Base-by-base conservation (phyloP, 1,139 yeast genomes). In the Pichia sp. region DNA sequence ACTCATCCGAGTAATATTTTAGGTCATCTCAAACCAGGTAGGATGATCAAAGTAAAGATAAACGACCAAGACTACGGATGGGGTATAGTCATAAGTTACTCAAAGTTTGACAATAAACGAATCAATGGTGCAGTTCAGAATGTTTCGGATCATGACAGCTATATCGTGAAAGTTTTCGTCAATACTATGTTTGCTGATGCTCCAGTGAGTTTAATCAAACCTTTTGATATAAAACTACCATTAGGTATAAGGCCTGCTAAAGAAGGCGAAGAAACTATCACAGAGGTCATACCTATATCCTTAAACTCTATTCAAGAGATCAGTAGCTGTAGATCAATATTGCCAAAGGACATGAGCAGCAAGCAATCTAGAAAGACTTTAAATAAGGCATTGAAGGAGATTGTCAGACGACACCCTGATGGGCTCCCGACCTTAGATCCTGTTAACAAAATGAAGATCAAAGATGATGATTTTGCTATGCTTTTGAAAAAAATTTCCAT, bases 381-480 rank as follows among this genome's bases (percentile, higher is more conserved):
- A 30, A 76, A 79, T 41, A 85, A 84, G 59, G 82, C 94, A 14
- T 68, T 91, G 56, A 72, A 69, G 45, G 96, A 88, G 59, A 84
- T 88, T 46, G 75, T 79, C 28, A 77, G 81, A 51, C 76, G 95
- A 61, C 80, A 88, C 56, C 89, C 95, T 9, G 93, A 86, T 59
- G 96, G 95, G 1, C 70, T 91, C 30, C 96, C 97, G 15, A 60
- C 78, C 39, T 72, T 91, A 62, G 96, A 91, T 60, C 98, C 98
- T 4, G 70, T 91, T 32, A 82, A 78, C 47, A 84, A 84, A 57
- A 91, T 93, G 97, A 85, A 88, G 59, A 89, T 93, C 52, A 77
- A 74, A 24, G 81, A 76, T 38, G 75, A 73, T 1, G 84, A 85
- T 14, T 91, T 93, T 67, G 67, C 69, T 52, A 70, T 72, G 41